A percentile compares a stretch with the other conserved stretches of the same genome.
These are phyloP conservation scores for Brassica carinata DNA, from an alignment of 345 rosid species.

Conservation along the genomic window DNA sequence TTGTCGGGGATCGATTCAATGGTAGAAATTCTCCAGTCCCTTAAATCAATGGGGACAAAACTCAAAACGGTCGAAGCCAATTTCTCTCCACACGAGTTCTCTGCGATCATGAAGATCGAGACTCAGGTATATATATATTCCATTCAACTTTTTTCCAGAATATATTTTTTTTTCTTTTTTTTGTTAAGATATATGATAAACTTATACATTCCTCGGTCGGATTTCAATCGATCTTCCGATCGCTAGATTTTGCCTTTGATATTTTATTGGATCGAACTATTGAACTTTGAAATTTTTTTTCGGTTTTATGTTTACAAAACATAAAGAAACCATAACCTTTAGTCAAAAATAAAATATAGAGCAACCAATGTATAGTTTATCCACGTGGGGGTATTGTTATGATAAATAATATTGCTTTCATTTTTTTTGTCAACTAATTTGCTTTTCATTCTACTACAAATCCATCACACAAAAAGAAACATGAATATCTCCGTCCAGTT, in stretches of 20 bases:
- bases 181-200: background rate
- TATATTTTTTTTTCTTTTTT: background rate
- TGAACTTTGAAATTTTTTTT: background rate
- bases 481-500: no score
- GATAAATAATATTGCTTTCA: no score
- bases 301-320: background rate
- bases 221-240: background rate
- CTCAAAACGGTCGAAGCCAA: constrained; percentile 41
- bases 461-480: no score
- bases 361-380: background rate
- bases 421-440: no score
- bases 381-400: no score
- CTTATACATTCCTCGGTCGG: background rate
- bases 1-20: constrained; percentile 61
- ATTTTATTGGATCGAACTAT: background rate
- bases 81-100: constrained; percentile 45
- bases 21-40: constrained; percentile 52
- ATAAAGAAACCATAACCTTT: background rate
- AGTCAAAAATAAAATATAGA: background rate
- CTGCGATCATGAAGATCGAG: constrained; percentile 45
- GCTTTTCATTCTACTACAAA: no score
- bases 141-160: background rate
- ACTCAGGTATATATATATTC: constrained; percentile 45
- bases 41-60: constrained; percentile 48
- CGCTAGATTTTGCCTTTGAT: background rate